phyloP scores from a whole-genome alignment of 805 yeast genomes.

The Hanseniaspora singularis region DNA sequence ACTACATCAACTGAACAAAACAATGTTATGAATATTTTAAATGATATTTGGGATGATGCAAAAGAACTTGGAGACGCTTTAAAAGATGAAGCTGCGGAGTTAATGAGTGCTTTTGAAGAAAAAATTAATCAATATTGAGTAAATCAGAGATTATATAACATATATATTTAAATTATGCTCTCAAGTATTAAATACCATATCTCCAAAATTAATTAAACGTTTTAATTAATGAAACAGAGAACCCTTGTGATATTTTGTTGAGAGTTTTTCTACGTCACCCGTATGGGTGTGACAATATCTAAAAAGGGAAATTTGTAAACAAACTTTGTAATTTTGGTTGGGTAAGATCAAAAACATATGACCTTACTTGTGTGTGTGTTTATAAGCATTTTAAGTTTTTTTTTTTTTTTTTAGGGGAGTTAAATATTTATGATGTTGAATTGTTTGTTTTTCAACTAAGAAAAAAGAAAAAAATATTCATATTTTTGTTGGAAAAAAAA shows the following conservation, averaged over 20 bases:
- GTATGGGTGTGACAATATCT: neutral
- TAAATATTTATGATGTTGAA: too few relatives aligned
- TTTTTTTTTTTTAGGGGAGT: neutral
- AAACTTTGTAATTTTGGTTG: too few relatives aligned
- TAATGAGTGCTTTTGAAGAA: neutral
- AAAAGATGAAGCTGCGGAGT: neutral
- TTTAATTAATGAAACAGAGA: too few relatives aligned
- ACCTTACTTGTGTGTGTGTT: neutral
- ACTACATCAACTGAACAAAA: neutral
- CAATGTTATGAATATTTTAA: neutral
- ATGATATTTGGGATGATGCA: slow-evolving; percentile 9
- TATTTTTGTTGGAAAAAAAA: neutral
- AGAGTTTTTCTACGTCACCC: too few relatives aligned
- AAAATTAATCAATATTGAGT: neutral
- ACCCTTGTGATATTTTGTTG: too few relatives aligned
- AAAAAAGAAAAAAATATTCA: neutral
- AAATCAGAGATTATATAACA: neutral
- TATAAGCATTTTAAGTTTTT: neutral
- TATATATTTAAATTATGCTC: too few relatives aligned
- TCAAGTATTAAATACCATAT: too few relatives aligned
- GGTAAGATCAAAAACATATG: too few relatives aligned
- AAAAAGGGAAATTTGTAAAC: slow-evolving; percentile 1
- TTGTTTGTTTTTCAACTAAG: neutral
- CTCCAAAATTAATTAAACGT: too few relatives aligned
- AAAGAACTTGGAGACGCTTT: slow-evolving; percentile 6